Evolutionary conservation across 202 grass and related monocot species (phyloP).

Genomic region (Panicum hallii): DNA sequence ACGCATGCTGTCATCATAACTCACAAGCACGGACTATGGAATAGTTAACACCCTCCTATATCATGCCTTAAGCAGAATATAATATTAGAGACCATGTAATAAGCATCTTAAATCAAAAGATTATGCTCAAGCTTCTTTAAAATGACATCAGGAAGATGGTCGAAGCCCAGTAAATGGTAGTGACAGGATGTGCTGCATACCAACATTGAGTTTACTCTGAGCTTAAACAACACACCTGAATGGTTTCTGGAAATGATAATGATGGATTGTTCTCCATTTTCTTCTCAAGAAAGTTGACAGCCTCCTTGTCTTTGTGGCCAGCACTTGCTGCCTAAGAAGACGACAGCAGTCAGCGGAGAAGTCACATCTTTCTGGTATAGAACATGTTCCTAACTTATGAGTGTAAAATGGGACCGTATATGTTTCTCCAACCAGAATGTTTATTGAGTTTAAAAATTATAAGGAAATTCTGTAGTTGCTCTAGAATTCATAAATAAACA

Average conservation of each 20-base stretch:
- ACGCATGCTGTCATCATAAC: neutral
- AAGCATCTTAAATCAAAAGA: neutral
- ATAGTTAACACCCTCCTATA: constrained; percentile 14
- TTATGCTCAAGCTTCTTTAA: neutral
- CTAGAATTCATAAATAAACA: too few relatives aligned
- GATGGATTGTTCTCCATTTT: constrained; percentile 60
- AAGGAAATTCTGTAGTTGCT: too few relatives aligned
- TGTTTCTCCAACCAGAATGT: too few relatives aligned
- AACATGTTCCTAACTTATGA: too few relatives aligned
- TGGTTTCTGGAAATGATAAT: constrained; percentile 62
- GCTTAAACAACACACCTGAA: constrained; percentile 49
- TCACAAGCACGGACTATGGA: neutral
- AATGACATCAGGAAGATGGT: constrained; percentile 3
- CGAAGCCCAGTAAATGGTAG: neutral
- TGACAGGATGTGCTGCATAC: neutral
- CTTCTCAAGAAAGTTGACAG: constrained; percentile 71
- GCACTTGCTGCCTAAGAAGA: too few relatives aligned
- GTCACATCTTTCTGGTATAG: too few relatives aligned
- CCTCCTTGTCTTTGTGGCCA: too few relatives aligned
- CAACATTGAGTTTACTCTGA: neutral
- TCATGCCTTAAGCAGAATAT: neutral
- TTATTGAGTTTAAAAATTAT: too few relatives aligned
- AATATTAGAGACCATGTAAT: neutral
- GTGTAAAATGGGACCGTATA: too few relatives aligned
- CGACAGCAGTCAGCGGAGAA: too few relatives aligned